These are phyloP conservation scores for Phytophthora palmivora DNA, from an alignment of 352 stramenopile species.

Conservation along the genomic window DNA sequence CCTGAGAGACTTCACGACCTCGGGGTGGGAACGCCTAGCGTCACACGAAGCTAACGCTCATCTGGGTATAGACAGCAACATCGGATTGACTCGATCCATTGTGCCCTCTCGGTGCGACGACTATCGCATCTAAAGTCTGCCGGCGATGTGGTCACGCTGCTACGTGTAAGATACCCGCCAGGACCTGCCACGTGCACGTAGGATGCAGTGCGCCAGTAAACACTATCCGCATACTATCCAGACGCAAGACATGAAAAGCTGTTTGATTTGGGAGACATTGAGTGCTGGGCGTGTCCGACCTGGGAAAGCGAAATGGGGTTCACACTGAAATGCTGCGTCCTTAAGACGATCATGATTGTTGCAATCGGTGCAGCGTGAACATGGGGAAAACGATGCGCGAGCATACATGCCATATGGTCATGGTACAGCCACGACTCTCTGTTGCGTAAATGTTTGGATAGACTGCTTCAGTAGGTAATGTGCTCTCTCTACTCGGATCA, in stretches of 20 bases:
- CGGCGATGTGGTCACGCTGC: neutral
- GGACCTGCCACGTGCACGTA: too few relatives aligned
- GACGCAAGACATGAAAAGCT: constrained; percentile 16
- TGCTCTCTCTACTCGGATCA: neutral
- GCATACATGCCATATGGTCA: constrained; percentile 2
- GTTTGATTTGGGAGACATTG: constrained; percentile 15
- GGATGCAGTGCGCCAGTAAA: too few relatives aligned
- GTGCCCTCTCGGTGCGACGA: constrained; percentile 20
- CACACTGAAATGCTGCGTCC: neutral
- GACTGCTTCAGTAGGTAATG: neutral
- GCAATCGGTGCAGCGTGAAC: constrained; percentile 11
- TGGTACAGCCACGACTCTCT: neutral
- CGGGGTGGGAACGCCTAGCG: constrained; percentile 15
- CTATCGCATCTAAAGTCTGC: neutral
- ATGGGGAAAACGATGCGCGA: constrained; percentile 5
- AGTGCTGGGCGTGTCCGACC: constrained; percentile 4
- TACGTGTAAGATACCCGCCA: neutral
- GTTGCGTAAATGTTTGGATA: constrained; percentile 5
- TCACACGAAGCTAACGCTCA: constrained; percentile 20
- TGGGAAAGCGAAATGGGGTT: neutral
- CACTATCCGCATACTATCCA: constrained; percentile 3
- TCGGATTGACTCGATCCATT: too few relatives aligned
- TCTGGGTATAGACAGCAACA: constrained; percentile 11
- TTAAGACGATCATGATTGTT: constrained; percentile 11
- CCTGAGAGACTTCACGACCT: constrained; percentile 20